Percentiles rank a stretch among this genome's conserved stretches.
phyloP scores from a whole-genome alignment of 352 stramenopile genomes.

The Phytophthora boehmeriae region DNA sequence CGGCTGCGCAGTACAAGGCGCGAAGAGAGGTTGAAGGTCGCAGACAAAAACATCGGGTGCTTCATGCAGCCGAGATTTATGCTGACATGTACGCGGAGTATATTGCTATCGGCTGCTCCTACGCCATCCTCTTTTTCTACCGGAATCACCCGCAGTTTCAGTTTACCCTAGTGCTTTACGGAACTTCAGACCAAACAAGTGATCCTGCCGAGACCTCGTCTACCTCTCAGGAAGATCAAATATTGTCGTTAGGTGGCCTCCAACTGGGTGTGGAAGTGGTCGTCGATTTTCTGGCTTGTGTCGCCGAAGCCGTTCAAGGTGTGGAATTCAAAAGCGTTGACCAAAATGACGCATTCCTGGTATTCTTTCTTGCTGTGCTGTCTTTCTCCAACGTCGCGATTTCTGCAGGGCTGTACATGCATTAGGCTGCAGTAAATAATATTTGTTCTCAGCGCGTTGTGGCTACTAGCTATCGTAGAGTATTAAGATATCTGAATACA shows the following conservation, averaged over 20 bases:
- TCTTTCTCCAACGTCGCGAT: slow-evolving; percentile 22
- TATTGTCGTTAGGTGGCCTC: slow-evolving; percentile 7
- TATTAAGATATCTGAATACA: too few relatives aligned
- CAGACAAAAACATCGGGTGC: slow-evolving; percentile 12
- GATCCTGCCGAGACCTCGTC: neutral
- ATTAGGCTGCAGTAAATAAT: neutral
- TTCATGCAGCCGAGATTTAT: slow-evolving; percentile 30
- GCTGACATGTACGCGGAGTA: slow-evolving; percentile 53
- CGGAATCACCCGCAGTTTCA: slow-evolving; percentile 33
- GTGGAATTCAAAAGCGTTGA: slow-evolving; percentile 20
- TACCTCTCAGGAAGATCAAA: neutral
- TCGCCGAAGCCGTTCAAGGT: slow-evolving; percentile 17
- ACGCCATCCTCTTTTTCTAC: slow-evolving; percentile 37
- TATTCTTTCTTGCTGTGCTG: slow-evolving; percentile 9
- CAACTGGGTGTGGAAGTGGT: slow-evolving; percentile 18
- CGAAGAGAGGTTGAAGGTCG: slow-evolving; percentile 26
- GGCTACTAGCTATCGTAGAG: too few relatives aligned
- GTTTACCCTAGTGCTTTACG: slow-evolving; percentile 1
- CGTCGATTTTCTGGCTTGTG: slow-evolving; percentile 26
- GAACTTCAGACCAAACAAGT: neutral
- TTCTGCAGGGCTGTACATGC: slow-evolving; percentile 16
- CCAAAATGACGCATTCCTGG: slow-evolving; percentile 17
- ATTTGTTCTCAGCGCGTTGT: too few relatives aligned
- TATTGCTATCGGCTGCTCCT: slow-evolving; percentile 43
- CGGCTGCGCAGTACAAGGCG: slow-evolving; percentile 5